A percentile compares a stretch with the other conserved stretches of the same genome.
phyloP scores from a whole-genome alignment of 1,139 yeast species.

The Lizanozyma gosingica region DNA sequence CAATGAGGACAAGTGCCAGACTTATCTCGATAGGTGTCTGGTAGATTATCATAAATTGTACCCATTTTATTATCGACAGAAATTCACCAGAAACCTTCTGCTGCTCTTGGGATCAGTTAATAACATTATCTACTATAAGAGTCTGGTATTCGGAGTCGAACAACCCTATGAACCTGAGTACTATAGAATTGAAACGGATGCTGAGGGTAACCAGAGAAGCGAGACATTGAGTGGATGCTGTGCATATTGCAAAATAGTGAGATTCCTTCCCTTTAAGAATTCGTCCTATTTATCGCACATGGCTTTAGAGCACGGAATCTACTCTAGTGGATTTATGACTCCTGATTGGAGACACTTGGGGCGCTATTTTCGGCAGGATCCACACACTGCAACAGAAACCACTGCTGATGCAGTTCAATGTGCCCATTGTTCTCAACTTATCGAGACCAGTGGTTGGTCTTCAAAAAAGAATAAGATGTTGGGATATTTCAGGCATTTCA shows the following conservation, averaged over 20 bases:
- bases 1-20: background rate
- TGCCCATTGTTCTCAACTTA: conserved; percentile 11
- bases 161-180: conserved; percentile 23
- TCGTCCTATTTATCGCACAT: conserved; percentile 25
- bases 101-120: background rate
- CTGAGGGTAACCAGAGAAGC: conserved; percentile 11
- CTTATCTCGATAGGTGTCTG: background rate
- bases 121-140: conserved; percentile 14
- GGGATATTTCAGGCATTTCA: conserved; percentile 15
- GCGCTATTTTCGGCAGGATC: conserved; percentile 3
- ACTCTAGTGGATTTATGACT: conserved; percentile 20
- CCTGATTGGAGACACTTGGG: conserved; percentile 11
- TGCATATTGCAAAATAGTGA: conserved; percentile 22
- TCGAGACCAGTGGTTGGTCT: conserved; percentile 14
- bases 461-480: conserved; percentile 12
- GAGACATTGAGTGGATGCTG: conserved; percentile 24
- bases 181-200: conserved; percentile 17
- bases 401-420: conserved; percentile 12
- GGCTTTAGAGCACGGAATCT: conserved; percentile 27
- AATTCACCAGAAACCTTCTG: background rate
- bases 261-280: conserved; percentile 25
- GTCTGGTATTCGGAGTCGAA: conserved; percentile 10
- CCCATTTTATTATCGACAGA: background rate
- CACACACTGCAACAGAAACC: conserved; percentile 5
- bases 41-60: no score